Evolutionary conservation across 164 flowering plant species (phyloP).

Genomic region (Dillenia turbinata): DNA sequence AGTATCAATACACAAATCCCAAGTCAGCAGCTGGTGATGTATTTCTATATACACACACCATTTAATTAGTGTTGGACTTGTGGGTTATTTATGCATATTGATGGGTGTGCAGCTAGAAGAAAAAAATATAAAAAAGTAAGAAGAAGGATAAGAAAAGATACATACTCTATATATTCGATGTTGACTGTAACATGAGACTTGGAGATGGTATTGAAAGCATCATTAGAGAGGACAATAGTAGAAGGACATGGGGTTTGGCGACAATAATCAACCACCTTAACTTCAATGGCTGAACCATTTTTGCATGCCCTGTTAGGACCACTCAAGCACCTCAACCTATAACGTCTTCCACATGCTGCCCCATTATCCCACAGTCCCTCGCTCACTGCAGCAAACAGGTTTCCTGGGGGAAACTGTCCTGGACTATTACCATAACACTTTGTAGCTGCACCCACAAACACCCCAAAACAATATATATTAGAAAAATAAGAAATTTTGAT

Average conservation of each 20-base stretch:
- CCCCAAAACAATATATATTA: no score
- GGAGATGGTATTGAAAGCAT: conserved; percentile 25
- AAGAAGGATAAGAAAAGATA: background rate
- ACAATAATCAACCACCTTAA: conserved; percentile 26
- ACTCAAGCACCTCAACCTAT: conserved; percentile 23
- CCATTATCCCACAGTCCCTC: conserved; percentile 29
- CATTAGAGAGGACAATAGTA: conserved; percentile 16
- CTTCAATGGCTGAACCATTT: conserved; percentile 15
- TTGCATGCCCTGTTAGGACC: conserved; percentile 20
- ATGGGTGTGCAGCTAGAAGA: no score
- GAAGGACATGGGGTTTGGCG: conserved; percentile 15
- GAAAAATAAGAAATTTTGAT: no score
- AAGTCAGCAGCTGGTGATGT: no score
- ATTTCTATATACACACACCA: no score
- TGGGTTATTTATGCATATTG: no score
- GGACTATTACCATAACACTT: conserved; percentile 14
- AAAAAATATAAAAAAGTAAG: no score
- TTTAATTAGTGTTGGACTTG: no score
- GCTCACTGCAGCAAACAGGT: conserved; percentile 16
- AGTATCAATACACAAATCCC: no score
- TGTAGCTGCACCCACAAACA: conserved; percentile 12
- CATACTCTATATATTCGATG: conserved; percentile 22
- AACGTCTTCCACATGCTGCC: conserved; percentile 24
- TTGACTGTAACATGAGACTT: conserved; percentile 12
- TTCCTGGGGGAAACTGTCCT: conserved; percentile 18